Evolutionary conservation across 1,284 basidiomycete species (phyloP).

Genomic region (Singerocomus inundabilis): DNA sequence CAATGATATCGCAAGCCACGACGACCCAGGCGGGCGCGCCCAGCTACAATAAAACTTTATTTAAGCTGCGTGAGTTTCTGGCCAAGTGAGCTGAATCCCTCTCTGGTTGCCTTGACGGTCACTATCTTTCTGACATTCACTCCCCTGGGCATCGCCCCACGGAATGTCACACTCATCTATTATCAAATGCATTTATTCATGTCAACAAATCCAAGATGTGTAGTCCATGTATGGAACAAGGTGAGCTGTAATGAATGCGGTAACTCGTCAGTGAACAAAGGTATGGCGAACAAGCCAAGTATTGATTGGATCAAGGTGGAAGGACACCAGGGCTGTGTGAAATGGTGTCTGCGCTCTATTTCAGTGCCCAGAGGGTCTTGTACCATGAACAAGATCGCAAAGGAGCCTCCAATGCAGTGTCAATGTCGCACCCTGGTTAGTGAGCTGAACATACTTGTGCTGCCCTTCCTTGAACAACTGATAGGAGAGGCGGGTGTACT

Average conservation of each 20-base stretch:
- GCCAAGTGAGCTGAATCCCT: constrained; percentile 58
- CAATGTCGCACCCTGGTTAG: constrained; percentile 62
- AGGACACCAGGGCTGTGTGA: constrained; percentile 76
- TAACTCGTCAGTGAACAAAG: constrained; percentile 44
- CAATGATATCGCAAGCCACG: constrained; percentile 55
- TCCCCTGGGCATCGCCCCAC: constrained; percentile 36
- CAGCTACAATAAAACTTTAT: constrained; percentile 3
- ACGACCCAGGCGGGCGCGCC: constrained; percentile 40
- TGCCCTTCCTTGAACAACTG: constrained; percentile 56
- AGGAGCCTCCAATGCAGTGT: constrained; percentile 52
- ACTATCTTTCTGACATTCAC: constrained; percentile 57
- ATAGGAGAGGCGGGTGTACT: constrained; percentile 54
- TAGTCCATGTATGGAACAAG: constrained; percentile 39
- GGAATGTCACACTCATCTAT: constrained; percentile 53
- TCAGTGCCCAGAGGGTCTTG: constrained; percentile 57
- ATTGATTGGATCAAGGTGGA: constrained; percentile 52
- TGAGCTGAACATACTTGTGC: not conserved
- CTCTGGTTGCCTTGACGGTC: constrained; percentile 51
- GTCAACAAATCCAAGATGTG: constrained; percentile 63
- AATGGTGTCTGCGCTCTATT: constrained; percentile 37
- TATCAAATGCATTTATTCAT: constrained; percentile 50
- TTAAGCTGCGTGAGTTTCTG: constrained; percentile 35
- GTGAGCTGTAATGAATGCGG: constrained; percentile 38
- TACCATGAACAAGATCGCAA: constrained; percentile 59
- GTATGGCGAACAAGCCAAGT: constrained; percentile 47